A percentile compares a stretch with the other conserved stretches of the same genome.
phyloP scores from a whole-genome alignment of 805 yeast species.

The Ogataea nonfermentans region DNA sequence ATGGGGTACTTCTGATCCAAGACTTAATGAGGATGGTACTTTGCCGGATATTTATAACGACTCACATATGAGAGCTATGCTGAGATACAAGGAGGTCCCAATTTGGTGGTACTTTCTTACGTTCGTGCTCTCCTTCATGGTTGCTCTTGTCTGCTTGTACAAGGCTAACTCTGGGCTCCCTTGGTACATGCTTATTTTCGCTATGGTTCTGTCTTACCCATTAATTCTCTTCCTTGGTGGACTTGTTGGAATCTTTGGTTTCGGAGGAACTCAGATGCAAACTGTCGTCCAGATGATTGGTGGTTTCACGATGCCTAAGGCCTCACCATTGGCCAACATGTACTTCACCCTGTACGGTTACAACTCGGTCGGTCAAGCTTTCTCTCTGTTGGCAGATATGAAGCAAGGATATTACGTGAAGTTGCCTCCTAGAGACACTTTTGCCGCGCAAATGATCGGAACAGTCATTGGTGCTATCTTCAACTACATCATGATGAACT shows the following conservation, averaged over 20 bases:
- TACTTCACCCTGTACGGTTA: slow-evolving; percentile 40
- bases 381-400: slow-evolving; percentile 39
- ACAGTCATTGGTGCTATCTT: slow-evolving; percentile 30
- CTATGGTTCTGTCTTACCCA: slow-evolving; percentile 18
- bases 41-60: slow-evolving; percentile 28
- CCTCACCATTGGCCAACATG: slow-evolving; percentile 41
- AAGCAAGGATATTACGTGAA: slow-evolving; percentile 44
- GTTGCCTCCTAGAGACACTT: slow-evolving; percentile 41
- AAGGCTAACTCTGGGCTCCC: slow-evolving; percentile 34
- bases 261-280: slow-evolving; percentile 30
- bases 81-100: slow-evolving; percentile 38
- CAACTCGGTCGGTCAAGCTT: slow-evolving; percentile 42
- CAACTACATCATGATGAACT: slow-evolving; percentile 32
- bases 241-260: slow-evolving; percentile 27
- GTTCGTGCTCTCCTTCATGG: slow-evolving; percentile 31
- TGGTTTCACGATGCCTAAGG: slow-evolving; percentile 32
- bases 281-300: slow-evolving; percentile 38
- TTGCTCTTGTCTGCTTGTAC: slow-evolving; percentile 33
- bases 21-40: slow-evolving; percentile 24
- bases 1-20: slow-evolving; percentile 28
- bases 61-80: slow-evolving; percentile 38
- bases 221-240: slow-evolving; percentile 22
- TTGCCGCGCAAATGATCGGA: slow-evolving; percentile 43
- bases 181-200: slow-evolving; percentile 24
- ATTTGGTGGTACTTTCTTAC: slow-evolving; percentile 34